A percentile compares a stretch with the other conserved stretches of the same genome.
Conservation (phyloP, 2,329 filamentous ascomycete species). For the Pezizomycotina sp. region DNA sequence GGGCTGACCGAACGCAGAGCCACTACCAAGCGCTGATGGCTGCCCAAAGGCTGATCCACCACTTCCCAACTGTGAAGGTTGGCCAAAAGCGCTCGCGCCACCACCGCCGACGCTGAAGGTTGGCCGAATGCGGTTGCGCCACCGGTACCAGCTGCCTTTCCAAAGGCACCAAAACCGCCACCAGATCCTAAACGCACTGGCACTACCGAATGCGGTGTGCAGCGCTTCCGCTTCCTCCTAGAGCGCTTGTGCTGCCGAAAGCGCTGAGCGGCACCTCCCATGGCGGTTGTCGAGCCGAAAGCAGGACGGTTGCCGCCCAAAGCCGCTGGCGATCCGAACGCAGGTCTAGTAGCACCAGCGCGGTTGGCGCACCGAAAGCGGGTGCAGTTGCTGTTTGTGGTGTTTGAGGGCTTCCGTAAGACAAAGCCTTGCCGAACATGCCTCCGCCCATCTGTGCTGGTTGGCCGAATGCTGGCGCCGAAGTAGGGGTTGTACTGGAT, state of each 20-base stretch:
- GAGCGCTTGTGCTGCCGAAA: constrained; percentile 6
- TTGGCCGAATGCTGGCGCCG: constrained; percentile 27
- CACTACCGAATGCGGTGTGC: constrained; percentile 6
- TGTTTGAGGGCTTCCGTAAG: constrained; percentile 15
- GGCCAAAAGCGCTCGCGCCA: not conserved
- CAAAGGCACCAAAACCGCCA: constrained; percentile 6
- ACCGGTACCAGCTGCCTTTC: not conserved
- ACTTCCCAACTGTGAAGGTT: too few relatives aligned
- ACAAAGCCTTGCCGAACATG: too few relatives aligned
- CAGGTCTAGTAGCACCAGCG: constrained; percentile 34
- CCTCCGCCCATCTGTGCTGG: constrained; percentile 20
- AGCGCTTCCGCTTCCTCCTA: constrained; percentile 5
- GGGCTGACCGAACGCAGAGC: constrained; percentile 21
- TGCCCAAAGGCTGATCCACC: constrained; percentile 20
- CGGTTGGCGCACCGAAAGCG: constrained; percentile 35
- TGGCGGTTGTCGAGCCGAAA: constrained; percentile 37
- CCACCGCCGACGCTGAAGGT: not conserved
- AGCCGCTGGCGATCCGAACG: constrained; percentile 30
- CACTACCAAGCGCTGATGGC: constrained; percentile 16
- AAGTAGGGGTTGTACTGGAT: constrained; percentile 26
- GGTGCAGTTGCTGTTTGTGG: constrained; percentile 25
- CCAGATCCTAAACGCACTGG: constrained; percentile 7
- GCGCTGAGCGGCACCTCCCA: constrained; percentile 22
- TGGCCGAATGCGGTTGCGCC: constrained; percentile 7
- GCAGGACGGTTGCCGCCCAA: constrained; percentile 30